Evolutionary conservation across 352 stramenopile genomes (phyloP), one percentile per base, ranked within the genome.

Genomic region (Phytopythium montanum): DNA sequence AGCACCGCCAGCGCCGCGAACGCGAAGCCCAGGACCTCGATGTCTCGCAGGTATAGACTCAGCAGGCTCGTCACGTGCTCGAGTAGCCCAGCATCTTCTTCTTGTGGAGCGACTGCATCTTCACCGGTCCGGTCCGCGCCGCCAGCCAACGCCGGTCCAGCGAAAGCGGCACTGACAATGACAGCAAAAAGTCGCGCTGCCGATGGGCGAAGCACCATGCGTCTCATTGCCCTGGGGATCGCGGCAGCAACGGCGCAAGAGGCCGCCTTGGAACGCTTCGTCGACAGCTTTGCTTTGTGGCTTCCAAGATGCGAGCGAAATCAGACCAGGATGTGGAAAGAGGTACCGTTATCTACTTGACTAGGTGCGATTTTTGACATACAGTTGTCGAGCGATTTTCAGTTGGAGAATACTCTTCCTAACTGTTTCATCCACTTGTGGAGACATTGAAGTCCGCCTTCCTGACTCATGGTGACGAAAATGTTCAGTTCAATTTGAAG

Each of bases 1-100:
- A 91, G 74, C 12, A 94, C 63, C 28, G 86, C 77, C 18, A 94
- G 45, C 8, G 66, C 65, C 39, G 67, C 66, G 49, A 77, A 14
- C 25, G 66, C 14, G 25, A 83, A 53, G 6, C 69, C 67, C 6
- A 76, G 44, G 18, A 66, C 50, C 49, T 80, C 64, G n/a, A 3
- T n/a, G 21, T 31, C n/a, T 3, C 21, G 51, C 51, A 56, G 31
- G 19, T 41, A 12, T 31, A 45, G 0, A 21, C 21, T 44, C 31
- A 23, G 13, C 19, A 56, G 2, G 31, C 25, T 21, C 31, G 18
- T n/a, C 31, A 10, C 31, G 5, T 16, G 13, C 8, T 42, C 33
- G 33, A 46, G n/a, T 21, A 21, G 7, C 12, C 2, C 5, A 14
- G 26, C 29, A 23, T 52, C 25, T 13, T 31, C 23, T 9, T 52